Evolutionary conservation across 257 asterid genomes (phyloP), one percentile per base, ranked within the genome.

Genomic region (Nicotiana obtusifolia): DNA sequence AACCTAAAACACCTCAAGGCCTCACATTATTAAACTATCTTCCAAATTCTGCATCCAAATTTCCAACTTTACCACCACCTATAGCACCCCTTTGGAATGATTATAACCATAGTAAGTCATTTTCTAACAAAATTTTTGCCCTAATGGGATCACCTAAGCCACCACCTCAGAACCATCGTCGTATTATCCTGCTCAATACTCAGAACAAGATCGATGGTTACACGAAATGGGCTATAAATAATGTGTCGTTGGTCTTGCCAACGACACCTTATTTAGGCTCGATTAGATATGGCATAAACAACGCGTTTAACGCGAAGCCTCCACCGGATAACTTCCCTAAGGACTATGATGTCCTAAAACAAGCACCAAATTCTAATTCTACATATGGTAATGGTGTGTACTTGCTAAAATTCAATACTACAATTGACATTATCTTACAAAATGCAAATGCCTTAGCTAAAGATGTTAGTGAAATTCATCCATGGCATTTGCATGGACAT

Each of bases 401-500:
- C 84, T 78, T n/a, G 84, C 80, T 95, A 5, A 44, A 31, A 0
- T 86, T 89, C 84, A 92, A 92, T 85, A 82, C 85, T 1, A 93
- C 97, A 0, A 68, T 95, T 1, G 99, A 95, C 68, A 91, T 95
- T 37, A 67, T 95, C 1, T 86, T 95, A 10, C 98, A 92, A 61
- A 95, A 95, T 54, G 94, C 98, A 1, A 94, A 94, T 19, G 92
- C 91, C 3, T 65, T 93, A 4, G 88, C 64, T 54, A 82, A 79
- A 2, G 86, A 88, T 10, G 91, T 83, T 8, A 93, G 98, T 53
- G 98, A 95, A 56, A 92, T 89, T n/a, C 98, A 93, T 84, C 98
- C 98, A 3, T 95, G 97, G 98, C 98, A 95, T 65, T 66, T 93
- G 80, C 98, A 93, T 28, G 98, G 98, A 7, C 97, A 94, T 41